Base-by-base conservation (phyloP, 768 basidiomycete species). In the Hemileccinum impolitum region DNA sequence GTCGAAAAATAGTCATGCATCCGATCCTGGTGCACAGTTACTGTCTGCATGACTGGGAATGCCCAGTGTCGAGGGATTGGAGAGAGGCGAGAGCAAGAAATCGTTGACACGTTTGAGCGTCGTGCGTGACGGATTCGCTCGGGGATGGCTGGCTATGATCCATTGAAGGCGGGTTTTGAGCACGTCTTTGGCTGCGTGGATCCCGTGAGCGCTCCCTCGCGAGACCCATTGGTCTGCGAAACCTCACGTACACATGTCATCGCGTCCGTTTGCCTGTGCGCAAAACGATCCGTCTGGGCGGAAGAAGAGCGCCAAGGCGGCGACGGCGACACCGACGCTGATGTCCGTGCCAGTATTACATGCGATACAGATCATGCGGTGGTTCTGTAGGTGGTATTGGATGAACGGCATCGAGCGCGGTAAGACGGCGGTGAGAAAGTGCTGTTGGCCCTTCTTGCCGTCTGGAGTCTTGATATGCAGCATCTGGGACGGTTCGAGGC, bases 31-130 rank as follows among this genome's bases (percentile, higher is more conserved):
- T 15, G 26, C n/a, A 9, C 14, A 15, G 35, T 10, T 21, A 28
- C 7, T 1, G 3, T 39, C 40, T 8, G 26, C 5, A 36, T 28
- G 34, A 14, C 37, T 39, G 30, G 8, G 19, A 21, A 37, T 4
- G 21, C 17, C 17, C 9, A 31, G 5, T 21, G 3, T 25, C 21
- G 31, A 34, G 12, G 37, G 36, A 12, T 37, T 4, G 25, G 39
- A 32, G 15, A 51, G 43, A 1, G 66, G 62, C 3, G 81, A 78
- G 56, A 93, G 75, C 6, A 90, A 65, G 55, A 77, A 87, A 54
- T 86, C 82, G 60, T 93, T 91, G 39, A 90, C 79, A 13, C 84
- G 70, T 65, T 90, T 90, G 51, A 97, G 73, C 9, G 87, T 90
- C 14, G 81, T 75, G 36, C 93, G 78, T 10, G 89, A 84, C 0